These are phyloP conservation scores for Saccharomyces hybrid DNA, from an alignment of 1,139 yeast genomes.

Conservation along the genomic window DNA sequence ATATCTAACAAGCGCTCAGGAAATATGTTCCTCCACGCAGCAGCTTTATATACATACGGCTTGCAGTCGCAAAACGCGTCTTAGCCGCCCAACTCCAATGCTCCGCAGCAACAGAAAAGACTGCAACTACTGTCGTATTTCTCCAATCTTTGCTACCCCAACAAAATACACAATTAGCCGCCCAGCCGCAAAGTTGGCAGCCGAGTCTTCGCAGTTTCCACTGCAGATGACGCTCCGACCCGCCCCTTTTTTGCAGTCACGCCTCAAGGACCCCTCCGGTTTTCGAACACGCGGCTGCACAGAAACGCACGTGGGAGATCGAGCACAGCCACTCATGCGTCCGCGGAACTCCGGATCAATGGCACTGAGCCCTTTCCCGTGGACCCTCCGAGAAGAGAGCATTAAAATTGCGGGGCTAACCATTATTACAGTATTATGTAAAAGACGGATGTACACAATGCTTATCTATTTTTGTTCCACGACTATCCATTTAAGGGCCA, in stretches of 20 bases:
- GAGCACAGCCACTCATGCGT: neutral
- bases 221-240: neutral
- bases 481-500: conserved; percentile 64
- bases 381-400: neutral
- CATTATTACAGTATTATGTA: neutral
- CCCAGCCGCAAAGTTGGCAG: neutral
- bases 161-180: neutral
- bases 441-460: neutral
- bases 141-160: neutral
- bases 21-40: neutral
- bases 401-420: neutral
- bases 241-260: neutral
- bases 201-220: neutral
- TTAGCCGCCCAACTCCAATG: neutral
- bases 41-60: neutral
- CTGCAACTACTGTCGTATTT: neutral
- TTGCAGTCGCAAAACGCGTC: neutral
- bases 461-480: conserved; percentile 56
- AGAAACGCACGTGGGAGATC: neutral
- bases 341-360: neutral
- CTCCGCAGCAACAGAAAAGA: neutral
- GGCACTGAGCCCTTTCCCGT: neutral
- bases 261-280: neutral
- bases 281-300: neutral
- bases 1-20: neutral